Percentiles rank a stretch among this genome's conserved stretches.
Evolutionary conservation across 2,329 filamentous ascomycete genomes (phyloP).

Genomic region (Phialophora tarda): DNA sequence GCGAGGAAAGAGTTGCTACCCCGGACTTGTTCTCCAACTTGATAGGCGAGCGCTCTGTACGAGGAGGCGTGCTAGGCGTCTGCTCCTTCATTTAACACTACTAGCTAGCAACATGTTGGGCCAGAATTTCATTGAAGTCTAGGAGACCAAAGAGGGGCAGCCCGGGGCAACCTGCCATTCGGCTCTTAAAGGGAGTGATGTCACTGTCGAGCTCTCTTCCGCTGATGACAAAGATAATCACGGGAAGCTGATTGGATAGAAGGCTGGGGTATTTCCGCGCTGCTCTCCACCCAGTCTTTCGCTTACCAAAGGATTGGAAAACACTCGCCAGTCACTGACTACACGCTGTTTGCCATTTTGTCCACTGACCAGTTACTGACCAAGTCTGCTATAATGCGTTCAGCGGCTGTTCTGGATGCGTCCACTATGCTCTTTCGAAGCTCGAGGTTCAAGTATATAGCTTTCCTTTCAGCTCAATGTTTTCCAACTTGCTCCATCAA

Average conservation of each 20-base stretch:
- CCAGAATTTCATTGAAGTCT: not conserved
- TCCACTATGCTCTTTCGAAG: conserved; percentile 29
- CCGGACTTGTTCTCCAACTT: conserved; percentile 21
- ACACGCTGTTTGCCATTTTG: conserved; percentile 8
- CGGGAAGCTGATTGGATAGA: not conserved
- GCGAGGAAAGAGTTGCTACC: conserved; percentile 15
- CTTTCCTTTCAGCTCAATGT: conserved; percentile 32
- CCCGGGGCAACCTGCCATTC: conserved; percentile 1
- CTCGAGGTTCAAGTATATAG: conserved; percentile 38
- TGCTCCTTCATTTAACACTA: conserved; percentile 24
- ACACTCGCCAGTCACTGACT: conserved; percentile 20
- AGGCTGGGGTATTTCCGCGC: conserved; percentile 2
- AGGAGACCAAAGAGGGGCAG: conserved; percentile 12
- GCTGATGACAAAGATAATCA: conserved; percentile 3
- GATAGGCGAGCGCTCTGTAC: conserved; percentile 23
- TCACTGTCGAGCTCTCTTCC: not conserved
- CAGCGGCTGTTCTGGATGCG: conserved; percentile 28
- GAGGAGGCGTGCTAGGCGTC: not conserved
- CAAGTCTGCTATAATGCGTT: conserved; percentile 27
- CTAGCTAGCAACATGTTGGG: not conserved
- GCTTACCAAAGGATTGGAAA: conserved; percentile 35
- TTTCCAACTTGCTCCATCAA: conserved; percentile 30
- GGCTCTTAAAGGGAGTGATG: not conserved
- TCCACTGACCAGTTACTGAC: conserved; percentile 19
- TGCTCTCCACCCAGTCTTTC: not conserved